Conservation (phyloP, 1,284 basidiomycete genomes). For the Cutaneotrichosporon dermatis region DNA sequence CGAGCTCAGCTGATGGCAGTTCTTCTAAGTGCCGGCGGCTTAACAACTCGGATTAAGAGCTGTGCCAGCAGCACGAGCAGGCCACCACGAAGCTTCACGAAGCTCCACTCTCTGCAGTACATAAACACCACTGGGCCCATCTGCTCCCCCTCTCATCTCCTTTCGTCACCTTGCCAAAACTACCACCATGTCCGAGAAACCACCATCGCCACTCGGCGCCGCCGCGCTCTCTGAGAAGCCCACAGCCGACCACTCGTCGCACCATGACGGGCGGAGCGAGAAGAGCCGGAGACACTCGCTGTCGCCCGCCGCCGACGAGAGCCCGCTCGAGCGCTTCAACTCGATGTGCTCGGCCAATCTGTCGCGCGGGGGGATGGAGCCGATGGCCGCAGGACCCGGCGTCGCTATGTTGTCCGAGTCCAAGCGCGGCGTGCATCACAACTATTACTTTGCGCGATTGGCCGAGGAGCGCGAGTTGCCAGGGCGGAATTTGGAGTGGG, state of each 20-base stretch:
- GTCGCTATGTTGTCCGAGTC: not conserved
- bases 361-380: not conserved
- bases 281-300: not conserved
- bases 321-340: not conserved
- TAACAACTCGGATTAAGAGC: too few species aligned
- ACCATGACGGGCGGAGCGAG: not conserved
- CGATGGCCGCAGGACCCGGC: not conserved
- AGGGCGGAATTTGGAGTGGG: constrained; percentile 3
- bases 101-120: too few species aligned
- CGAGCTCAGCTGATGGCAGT: too few species aligned
- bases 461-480: constrained; percentile 27
- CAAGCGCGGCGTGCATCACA: constrained; percentile 6
- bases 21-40: too few species aligned
- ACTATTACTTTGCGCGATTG: constrained; percentile 26
- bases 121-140: not conserved
- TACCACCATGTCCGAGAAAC: not conserved
- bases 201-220: too few species aligned
- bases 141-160: not conserved
- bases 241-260: too few species aligned
- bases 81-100: too few species aligned
- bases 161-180: not conserved
- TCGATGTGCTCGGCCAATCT: not conserved
- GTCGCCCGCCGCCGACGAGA: not conserved
- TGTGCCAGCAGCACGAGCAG: too few species aligned
- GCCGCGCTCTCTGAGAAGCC: not conserved